Percentiles rank a stretch among this genome's conserved stretches.
Evolutionary conservation across 179 eudicot genomes (phyloP).

Genomic region (Beta corolliflora): DNA sequence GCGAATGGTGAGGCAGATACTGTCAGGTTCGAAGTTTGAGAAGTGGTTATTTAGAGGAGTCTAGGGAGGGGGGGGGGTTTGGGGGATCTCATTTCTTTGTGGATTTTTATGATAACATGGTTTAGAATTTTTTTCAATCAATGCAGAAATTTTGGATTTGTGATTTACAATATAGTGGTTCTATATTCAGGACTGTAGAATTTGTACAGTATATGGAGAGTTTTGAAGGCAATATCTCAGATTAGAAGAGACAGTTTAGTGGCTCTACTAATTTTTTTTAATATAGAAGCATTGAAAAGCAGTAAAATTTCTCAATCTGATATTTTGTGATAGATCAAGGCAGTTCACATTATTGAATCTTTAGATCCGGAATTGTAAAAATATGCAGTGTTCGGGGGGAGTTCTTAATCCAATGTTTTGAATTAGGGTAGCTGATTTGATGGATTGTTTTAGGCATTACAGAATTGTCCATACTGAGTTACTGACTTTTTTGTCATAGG

Average conservation of each 20-base stretch:
- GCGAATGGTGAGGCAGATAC: not conserved
- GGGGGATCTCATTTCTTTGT: not conserved
- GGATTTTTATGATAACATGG: not conserved
- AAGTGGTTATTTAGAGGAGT: not conserved
- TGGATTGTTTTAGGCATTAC: not conserved
- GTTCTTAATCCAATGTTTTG: conserved; percentile 7
- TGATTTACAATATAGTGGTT: not conserved
- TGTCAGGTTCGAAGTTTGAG: not conserved
- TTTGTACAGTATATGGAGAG: not conserved
- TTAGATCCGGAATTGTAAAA: not conserved
- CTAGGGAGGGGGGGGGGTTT: too few species aligned
- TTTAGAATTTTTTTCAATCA: not conserved
- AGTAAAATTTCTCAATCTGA: not conserved
- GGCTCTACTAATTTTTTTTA: not conserved
- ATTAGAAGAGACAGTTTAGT: not conserved
- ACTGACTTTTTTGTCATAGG: not conserved
- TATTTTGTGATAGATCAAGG: too few species aligned
- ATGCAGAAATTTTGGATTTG: not conserved
- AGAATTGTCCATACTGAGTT: not conserved
- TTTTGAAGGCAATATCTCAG: not conserved
- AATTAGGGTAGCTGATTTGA: not conserved
- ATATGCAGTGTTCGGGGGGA: not conserved
- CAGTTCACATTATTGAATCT: too few species aligned
- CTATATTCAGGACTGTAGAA: not conserved
- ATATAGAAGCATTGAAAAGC: not conserved